Base-by-base conservation (phyloP, 345 rosid genomes). In the Raphanus sativus region DNA sequence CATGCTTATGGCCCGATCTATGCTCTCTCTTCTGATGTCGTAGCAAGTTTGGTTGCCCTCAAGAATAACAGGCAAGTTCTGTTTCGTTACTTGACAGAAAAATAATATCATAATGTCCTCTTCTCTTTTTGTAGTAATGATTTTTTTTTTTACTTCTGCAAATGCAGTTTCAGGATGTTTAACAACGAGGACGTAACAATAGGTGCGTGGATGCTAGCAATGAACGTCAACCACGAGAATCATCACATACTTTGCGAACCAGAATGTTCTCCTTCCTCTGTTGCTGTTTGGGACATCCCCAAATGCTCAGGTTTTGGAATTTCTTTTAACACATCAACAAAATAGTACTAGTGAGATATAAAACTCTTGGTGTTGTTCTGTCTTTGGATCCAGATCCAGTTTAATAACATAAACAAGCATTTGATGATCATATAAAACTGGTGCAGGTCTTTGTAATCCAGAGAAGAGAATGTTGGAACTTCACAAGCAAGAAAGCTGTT, bases 141-240 rank as follows among this genome's bases (percentile, higher is more conserved):
- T 67, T 50, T 32, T 3, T 0, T 0, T 54, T 7, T 15, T 21
- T 21, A 21, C 21, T 21, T 15, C 6, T 26, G 30, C 33, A 66
- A 66, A 9, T 69, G 62, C 91, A 94, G 98, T 78, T 88, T 94
- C 75, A 88, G 98, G 83, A 91, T 94, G 98, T 94, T 91, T 76
- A 94, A 89, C 85, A 91, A 93, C 77, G 98, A 93, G 83, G 98
- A 93, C 76, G 97, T 91, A 34, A 93, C 96, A 21, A 91, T 93
- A 40, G 96, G 98, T 75, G 86, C 94, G n/a, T 91, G 98, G 98
- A 94, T 94, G 96, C 90, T 94, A 21, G 93, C 96, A 79, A 91
- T 94, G 97, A 90, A 94, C 83, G 98, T 93, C 66, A 80, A 89
- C 68, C 97, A 93, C 28, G 98, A 93, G 87, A 81, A 93, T 62